Conservation (phyloP, 176 grass and related monocot genomes). For the Zea luxurians region DNA sequence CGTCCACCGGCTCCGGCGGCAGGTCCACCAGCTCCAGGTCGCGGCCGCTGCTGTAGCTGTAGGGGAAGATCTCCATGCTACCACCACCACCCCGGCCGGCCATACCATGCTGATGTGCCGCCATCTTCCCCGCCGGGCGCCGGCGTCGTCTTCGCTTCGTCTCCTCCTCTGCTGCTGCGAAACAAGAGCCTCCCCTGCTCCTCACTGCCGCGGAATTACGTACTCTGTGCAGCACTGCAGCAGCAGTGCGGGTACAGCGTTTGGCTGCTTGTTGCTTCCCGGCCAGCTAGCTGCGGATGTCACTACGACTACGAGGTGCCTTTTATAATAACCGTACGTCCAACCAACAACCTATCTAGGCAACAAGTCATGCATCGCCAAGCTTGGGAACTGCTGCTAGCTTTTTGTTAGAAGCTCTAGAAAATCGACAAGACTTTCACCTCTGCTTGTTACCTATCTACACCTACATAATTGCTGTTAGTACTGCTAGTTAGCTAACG, state of each 20-base stretch:
- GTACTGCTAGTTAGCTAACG: too few species aligned
- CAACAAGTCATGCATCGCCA: too few species aligned
- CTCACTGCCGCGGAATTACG: too few species aligned
- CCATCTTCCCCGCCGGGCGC: background rate
- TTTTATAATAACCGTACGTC: slow-evolving; percentile 19
- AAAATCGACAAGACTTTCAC: too few species aligned
- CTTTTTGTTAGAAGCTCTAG: too few species aligned
- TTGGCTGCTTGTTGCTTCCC: background rate
- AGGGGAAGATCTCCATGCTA: slow-evolving; percentile 39
- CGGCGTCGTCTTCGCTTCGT: background rate
- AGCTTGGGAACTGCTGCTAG: too few species aligned
- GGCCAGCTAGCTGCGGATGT: background rate
- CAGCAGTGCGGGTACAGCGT: background rate
- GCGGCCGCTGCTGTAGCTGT: slow-evolving; percentile 25
- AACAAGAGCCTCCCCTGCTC: background rate
- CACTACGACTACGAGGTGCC: background rate
- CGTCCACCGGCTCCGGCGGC: slow-evolving; percentile 19
- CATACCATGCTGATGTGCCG: background rate
- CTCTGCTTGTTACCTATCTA: too few species aligned
- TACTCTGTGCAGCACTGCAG: background rate
- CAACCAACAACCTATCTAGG: background rate
- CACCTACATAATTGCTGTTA: too few species aligned
- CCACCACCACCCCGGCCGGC: background rate
- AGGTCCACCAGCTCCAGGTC: slow-evolving; percentile 23
- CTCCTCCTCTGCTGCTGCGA: background rate